Evolutionary conservation across 2,329 filamentous ascomycete genomes (phyloP).

Genomic region (Rugonectria rugulosa): DNA sequence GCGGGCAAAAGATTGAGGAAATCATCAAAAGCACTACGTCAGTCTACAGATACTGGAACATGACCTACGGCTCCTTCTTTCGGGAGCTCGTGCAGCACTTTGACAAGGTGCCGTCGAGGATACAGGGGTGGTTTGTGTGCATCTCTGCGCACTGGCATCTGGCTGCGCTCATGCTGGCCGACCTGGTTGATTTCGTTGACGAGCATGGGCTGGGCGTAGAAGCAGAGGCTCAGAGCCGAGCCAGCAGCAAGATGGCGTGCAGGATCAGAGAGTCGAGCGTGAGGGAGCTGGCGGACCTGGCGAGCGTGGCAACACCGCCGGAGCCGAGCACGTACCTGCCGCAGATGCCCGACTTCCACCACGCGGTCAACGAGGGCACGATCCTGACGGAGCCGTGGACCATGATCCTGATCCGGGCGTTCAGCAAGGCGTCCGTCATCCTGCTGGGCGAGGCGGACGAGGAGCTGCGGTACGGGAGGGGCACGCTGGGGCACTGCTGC

Average conservation of each 20-base stretch:
- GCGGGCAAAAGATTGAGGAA: slow-evolving; percentile 52
- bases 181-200: slow-evolving; percentile 60
- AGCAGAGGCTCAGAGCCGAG: slow-evolving; percentile 32
- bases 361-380: slow-evolving; percentile 60
- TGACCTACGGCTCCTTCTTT: slow-evolving; percentile 59
- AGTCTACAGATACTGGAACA: slow-evolving; percentile 63
- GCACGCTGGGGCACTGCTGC: slow-evolving; percentile 28
- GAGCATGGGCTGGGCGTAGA: slow-evolving; percentile 39
- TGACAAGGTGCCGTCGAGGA: slow-evolving; percentile 55
- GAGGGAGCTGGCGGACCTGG: slow-evolving; percentile 55
- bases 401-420: slow-evolving; percentile 60
- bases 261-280: slow-evolving; percentile 54
- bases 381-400: slow-evolving; percentile 68
- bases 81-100: slow-evolving; percentile 58
- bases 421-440: slow-evolving; percentile 54
- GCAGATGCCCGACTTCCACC: slow-evolving; percentile 55
- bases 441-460: slow-evolving; percentile 45
- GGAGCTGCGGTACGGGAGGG: slow-evolving; percentile 28
- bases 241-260: slow-evolving; percentile 42
- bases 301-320: slow-evolving; percentile 51
- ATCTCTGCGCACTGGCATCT: slow-evolving; percentile 66
- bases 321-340: slow-evolving; percentile 17
- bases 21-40: slow-evolving; percentile 54
- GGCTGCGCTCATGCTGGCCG: slow-evolving; percentile 61
- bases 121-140: slow-evolving; percentile 67